phyloP scores from a whole-genome alignment of 805 yeast species.

The Priceomyces melissophilus region DNA sequence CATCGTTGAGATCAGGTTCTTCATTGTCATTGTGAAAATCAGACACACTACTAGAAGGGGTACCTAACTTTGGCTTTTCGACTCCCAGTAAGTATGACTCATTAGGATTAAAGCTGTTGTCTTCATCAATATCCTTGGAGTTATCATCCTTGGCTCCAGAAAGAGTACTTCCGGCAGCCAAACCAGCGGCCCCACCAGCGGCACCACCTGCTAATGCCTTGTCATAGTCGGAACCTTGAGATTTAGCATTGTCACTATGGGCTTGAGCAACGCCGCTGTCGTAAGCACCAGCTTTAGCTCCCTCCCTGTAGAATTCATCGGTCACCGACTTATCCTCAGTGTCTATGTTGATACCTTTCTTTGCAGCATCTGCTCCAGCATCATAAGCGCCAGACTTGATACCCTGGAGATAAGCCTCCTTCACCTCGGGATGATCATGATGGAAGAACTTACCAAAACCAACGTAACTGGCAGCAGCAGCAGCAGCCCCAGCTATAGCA shows the following conservation, averaged over 20 bases:
- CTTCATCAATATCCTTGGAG: background rate
- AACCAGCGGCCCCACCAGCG: conserved; percentile 6
- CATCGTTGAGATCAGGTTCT: background rate
- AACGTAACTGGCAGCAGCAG: conserved; percentile 9
- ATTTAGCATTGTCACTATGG: background rate
- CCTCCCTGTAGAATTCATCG: conserved; percentile 15
- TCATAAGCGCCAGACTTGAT: conserved; percentile 16
- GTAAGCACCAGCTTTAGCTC: conserved; percentile 15
- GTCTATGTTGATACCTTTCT: background rate
- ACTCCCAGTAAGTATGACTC: background rate
- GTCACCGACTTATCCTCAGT: conserved; percentile 5
- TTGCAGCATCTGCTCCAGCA: conserved; percentile 11
- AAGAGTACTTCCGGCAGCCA: conserved; percentile 19
- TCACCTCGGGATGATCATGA: conserved; percentile 1
- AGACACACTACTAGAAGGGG: background rate
- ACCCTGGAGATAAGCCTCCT: conserved; percentile 17
- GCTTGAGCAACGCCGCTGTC: conserved; percentile 17
- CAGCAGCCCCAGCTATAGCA: conserved; percentile 8
- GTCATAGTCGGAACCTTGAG: background rate
- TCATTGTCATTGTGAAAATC: background rate
- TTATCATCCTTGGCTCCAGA: conserved; percentile 8
- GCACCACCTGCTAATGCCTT: background rate
- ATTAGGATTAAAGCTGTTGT: background rate
- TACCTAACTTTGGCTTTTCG: conserved; percentile 1
- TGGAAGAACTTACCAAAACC: conserved; percentile 3